Evolutionary conservation across 2,329 filamentous ascomycete species (phyloP).

Genomic region (Apiospora kogelbergensis): DNA sequence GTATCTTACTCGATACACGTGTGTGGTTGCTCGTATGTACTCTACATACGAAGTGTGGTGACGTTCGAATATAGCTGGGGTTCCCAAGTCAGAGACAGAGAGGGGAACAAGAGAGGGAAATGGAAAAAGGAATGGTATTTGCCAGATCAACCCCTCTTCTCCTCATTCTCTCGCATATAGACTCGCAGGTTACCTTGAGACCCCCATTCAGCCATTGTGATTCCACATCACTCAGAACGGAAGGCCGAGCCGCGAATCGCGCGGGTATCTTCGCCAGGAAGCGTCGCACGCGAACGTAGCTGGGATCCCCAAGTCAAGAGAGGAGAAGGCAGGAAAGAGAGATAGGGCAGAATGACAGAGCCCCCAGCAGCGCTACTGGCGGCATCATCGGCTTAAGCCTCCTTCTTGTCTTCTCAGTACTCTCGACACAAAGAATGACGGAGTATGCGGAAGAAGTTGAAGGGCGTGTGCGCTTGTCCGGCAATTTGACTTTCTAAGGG

Average conservation of each 20-base stretch:
- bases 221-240: neutral
- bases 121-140: too few relatives aligned
- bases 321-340: neutral
- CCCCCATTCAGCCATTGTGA: neutral
- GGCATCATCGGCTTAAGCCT: neutral
- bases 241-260: neutral
- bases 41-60: too few relatives aligned
- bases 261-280: neutral
- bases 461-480: neutral
- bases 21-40: too few relatives aligned
- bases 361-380: neutral
- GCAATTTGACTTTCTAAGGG: neutral
- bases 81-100: too few relatives aligned
- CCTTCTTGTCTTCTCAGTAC: neutral
- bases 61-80: too few relatives aligned
- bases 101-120: too few relatives aligned
- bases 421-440: neutral
- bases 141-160: too few relatives aligned
- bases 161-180: too few relatives aligned
- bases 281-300: neutral
- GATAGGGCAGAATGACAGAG: neutral
- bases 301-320: neutral
- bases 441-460: neutral
- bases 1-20: too few relatives aligned
- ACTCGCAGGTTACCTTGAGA: too few relatives aligned